Conservation (phyloP, 1,284 basidiomycete species). For the Naganishia sp. region DNA sequence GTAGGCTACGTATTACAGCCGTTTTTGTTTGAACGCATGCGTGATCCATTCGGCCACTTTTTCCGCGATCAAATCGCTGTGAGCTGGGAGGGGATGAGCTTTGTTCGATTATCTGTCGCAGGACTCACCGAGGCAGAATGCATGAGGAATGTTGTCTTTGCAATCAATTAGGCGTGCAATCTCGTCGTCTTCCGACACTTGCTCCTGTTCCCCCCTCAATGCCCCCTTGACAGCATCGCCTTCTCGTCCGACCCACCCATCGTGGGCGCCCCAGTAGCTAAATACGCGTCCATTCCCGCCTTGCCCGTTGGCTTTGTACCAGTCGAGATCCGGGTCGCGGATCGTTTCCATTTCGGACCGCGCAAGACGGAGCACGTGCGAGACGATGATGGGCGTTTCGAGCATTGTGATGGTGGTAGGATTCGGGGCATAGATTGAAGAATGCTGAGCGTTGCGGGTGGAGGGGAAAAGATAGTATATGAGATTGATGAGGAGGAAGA, state of each 20-base stretch:
- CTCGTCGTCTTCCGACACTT: not conserved
- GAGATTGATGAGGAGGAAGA: slow-evolving; percentile 29
- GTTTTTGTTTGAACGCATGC: slow-evolving; percentile 26
- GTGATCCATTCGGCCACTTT: slow-evolving; percentile 32
- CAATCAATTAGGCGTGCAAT: slow-evolving; percentile 29
- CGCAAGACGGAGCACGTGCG: slow-evolving; percentile 45
- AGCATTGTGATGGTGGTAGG: slow-evolving; percentile 44
- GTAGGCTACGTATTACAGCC: slow-evolving; percentile 11
- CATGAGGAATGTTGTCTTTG: slow-evolving; percentile 37
- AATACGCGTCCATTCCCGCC: slow-evolving; percentile 23
- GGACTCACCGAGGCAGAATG: slow-evolving; percentile 37
- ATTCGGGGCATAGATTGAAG: slow-evolving; percentile 31
- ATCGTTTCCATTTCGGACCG: slow-evolving; percentile 50
- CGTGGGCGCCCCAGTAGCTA: slow-evolving; percentile 35
- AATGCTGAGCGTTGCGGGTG: not conserved
- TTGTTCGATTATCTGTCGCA: too few species aligned
- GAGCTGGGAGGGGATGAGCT: slow-evolving; percentile 23
- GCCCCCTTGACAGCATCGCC: slow-evolving; percentile 30
- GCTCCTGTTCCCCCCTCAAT: slow-evolving; percentile 19
- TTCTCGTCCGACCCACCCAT: slow-evolving; percentile 37
- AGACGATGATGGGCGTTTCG: slow-evolving; percentile 42
- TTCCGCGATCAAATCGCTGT: slow-evolving; percentile 31
- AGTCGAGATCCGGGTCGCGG: slow-evolving; percentile 44
- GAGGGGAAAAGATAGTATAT: slow-evolving; percentile 28
- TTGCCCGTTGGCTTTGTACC: slow-evolving; percentile 34